Base-by-base conservation (phyloP, 2,329 filamentous ascomycete species). In the Neurospora sp. region DNA sequence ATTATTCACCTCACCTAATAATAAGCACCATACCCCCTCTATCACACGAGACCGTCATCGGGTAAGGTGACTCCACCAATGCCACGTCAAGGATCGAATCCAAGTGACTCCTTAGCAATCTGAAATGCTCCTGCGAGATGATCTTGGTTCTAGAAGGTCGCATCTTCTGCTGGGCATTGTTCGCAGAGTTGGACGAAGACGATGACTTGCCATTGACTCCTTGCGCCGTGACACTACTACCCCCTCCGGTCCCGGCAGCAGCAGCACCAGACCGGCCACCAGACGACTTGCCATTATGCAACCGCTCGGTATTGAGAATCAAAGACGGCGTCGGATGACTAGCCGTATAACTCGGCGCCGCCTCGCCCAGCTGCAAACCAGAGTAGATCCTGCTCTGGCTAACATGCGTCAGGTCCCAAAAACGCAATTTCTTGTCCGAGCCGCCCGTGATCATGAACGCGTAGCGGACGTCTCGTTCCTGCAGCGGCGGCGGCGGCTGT, bases 31-130 rank as follows among this genome's bases (percentile, higher is more conserved):
- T 90, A 0, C 96, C 96, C 46, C 90, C 92, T 75, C 95, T 85
- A 83, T 99, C 96, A 69, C 91, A 94, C 74, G 92, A 96, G 67
- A 98, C 85, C 40, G 94, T 91, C 93, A 98, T 97, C 4, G 91
- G 91, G 79, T 97, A 97, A 33, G 96, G 96, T 73, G 88, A 85
- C 82, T 97, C 93, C 74, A 99, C 80, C 77, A 98, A 82, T n/a
- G 91, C 91, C 74, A 97, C 89, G 81, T 98, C 95, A 76, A 92
- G 87, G 71, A 99, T 90, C 3, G 89, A 89, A 80, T 99, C 96
- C 76, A 97, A 80, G 81, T 99, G 96, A 71, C 91, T 93, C 78
- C 89, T 91, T 70, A 98, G 81, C 74, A 99, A 79, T 80, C 93
- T 89, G 79, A 96, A 93, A 78, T 97, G 94, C 81, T 97, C 92